Evolutionary conservation across 2,329 filamentous ascomycete genomes (phyloP).

Genomic region (Cercospora beticola): DNA sequence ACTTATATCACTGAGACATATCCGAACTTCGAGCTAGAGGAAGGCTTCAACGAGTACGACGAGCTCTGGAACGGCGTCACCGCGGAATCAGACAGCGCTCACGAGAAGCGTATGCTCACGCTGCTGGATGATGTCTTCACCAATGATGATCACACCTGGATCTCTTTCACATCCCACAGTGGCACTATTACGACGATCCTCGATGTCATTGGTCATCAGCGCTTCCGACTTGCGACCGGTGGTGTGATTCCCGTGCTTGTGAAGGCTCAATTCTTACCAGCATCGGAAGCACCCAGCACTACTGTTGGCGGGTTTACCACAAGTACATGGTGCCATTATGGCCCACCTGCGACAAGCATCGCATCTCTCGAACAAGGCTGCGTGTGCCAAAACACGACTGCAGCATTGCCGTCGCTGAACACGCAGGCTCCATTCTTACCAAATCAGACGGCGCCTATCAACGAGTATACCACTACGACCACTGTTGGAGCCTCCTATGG

Average conservation of each 20-base stretch:
- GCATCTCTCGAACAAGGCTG: conserved; percentile 31
- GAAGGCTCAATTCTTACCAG: conserved; percentile 52
- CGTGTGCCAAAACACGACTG: conserved; percentile 31
- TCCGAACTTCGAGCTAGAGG: conserved; percentile 58
- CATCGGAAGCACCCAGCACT: conserved; percentile 35
- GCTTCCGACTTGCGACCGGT: conserved; percentile 64
- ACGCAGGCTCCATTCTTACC: conserved; percentile 22
- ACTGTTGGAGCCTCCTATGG: conserved; percentile 6
- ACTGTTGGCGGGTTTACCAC: conserved; percentile 36
- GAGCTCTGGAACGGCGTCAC: conserved; percentile 53
- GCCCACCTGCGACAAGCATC: conserved; percentile 36
- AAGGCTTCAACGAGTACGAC: conserved; percentile 60
- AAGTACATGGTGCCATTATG: conserved; percentile 38
- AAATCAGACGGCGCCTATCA: conserved; percentile 26
- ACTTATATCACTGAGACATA: conserved; percentile 55
- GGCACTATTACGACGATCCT: conserved; percentile 57
- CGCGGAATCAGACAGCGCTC: conserved; percentile 53
- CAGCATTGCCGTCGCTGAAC: conserved; percentile 20
- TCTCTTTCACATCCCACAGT: conserved; percentile 61
- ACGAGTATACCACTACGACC: conserved; percentile 26
- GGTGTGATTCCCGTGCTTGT: conserved; percentile 68
- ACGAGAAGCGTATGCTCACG: conserved; percentile 52
- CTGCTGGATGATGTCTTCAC: conserved; percentile 60
- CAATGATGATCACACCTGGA: conserved; percentile 54
- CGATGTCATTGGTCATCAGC: conserved; percentile 59